Conservation (phyloP, 2,329 filamentous ascomycete genomes). For the Arthrocladium fulminans region DNA sequence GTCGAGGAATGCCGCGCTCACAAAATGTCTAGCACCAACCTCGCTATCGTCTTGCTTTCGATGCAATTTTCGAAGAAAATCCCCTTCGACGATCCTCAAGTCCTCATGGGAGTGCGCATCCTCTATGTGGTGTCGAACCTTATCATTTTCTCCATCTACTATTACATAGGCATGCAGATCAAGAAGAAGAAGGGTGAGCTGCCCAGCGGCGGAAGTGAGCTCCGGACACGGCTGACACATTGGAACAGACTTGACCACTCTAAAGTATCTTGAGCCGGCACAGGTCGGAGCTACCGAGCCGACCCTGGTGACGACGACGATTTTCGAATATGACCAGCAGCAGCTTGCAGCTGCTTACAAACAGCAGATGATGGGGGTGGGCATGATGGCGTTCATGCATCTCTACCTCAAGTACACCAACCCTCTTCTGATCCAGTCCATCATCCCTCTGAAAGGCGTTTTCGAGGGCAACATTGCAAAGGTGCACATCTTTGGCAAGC, state of each 20-base stretch:
- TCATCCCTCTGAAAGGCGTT: constrained; percentile 92
- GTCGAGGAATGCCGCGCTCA: constrained; percentile 21
- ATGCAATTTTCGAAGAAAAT: constrained; percentile 97
- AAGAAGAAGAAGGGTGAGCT: constrained; percentile 90
- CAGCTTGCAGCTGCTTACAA: constrained; percentile 83
- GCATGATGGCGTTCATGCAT: constrained; percentile 99
- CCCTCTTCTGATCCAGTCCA: constrained; percentile 95
- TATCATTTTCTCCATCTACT: constrained; percentile 74
- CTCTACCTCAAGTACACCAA: constrained; percentile 99
- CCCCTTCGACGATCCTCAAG: constrained; percentile 79
- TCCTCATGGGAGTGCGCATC: constrained; percentile 55
- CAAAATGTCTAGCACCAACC: constrained; percentile 63
- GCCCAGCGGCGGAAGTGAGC: neutral
- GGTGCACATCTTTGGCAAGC: constrained; percentile 82
- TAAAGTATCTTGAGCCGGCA: constrained; percentile 96
- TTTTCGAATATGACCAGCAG: constrained; percentile 84
- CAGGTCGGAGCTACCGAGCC: constrained; percentile 57
- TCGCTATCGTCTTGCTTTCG: constrained; percentile 92
- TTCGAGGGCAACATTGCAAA: constrained; percentile 94
- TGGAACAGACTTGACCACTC: constrained; percentile 74
- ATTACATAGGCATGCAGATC: constrained; percentile 76
- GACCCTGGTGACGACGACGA: constrained; percentile 71
- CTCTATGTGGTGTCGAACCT: constrained; percentile 65
- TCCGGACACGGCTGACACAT: constrained; percentile 6
- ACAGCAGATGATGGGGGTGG: constrained; percentile 87